phyloP scores from a whole-genome alignment of 2,329 filamentous ascomycete species.

The Cladobotryum mycophilum region DNA sequence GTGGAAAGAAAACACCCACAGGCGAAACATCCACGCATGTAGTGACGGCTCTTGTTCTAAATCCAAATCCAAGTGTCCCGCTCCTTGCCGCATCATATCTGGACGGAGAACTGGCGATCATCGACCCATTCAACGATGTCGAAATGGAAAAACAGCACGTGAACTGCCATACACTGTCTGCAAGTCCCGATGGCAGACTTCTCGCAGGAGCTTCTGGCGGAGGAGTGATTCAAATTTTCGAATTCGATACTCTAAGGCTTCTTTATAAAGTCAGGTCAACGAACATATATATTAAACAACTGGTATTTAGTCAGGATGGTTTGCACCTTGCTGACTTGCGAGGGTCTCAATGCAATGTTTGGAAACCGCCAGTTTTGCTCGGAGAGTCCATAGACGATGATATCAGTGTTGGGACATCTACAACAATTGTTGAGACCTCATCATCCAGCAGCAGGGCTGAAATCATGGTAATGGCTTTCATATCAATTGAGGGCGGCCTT shows the following conservation, averaged over 20 bases:
- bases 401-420: constrained; percentile 18
- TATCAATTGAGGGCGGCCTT: constrained; percentile 19
- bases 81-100: constrained; percentile 26
- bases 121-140: constrained; percentile 23
- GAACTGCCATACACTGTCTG: constrained; percentile 24
- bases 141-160: constrained; percentile 21
- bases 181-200: constrained; percentile 24
- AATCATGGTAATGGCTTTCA: constrained; percentile 24
- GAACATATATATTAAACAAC: constrained; percentile 23
- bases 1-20: constrained; percentile 25
- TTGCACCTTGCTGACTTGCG: constrained; percentile 29
- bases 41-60: constrained; percentile 27
- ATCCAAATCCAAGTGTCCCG: constrained; percentile 24
- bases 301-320: constrained; percentile 27
- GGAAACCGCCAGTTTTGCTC: constrained; percentile 27
- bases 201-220: constrained; percentile 20
- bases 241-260: constrained; percentile 23
- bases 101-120: constrained; percentile 26
- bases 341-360: constrained; percentile 29
- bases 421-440: constrained; percentile 18
- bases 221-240: constrained; percentile 24
- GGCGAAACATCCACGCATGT: constrained; percentile 24
- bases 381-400: constrained; percentile 21
- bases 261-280: constrained; percentile 22
- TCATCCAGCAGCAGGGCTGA: constrained; percentile 19